These are phyloP conservation scores for Magnusiomyces ingens DNA, from an alignment of 1,139 yeast species.

Conservation along the genomic window DNA sequence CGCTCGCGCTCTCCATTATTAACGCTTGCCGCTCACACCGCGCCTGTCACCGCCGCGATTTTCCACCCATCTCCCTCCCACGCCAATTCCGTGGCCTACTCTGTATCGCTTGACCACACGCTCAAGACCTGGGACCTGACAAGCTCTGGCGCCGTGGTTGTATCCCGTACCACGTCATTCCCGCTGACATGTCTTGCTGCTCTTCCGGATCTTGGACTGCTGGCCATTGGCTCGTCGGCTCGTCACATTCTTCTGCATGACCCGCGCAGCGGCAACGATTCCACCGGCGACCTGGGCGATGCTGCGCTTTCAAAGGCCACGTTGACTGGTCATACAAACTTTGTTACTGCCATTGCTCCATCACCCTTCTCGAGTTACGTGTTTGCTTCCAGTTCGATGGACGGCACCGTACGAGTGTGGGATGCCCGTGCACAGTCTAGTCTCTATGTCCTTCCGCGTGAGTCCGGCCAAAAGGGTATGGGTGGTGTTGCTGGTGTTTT, in stretches of 20 bases:
- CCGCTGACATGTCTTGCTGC: slow-evolving; percentile 72
- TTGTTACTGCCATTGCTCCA: slow-evolving; percentile 72
- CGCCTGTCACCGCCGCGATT: slow-evolving; percentile 66
- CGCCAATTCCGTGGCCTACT: slow-evolving; percentile 63
- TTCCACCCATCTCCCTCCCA: slow-evolving; percentile 60
- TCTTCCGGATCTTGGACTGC: slow-evolving; percentile 49
- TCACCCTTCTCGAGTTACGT: slow-evolving; percentile 65
- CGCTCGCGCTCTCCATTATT: slow-evolving; percentile 78
- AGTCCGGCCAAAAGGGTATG: slow-evolving; percentile 31
- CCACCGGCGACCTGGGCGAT: slow-evolving; percentile 20
- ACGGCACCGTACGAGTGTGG: slow-evolving; percentile 94
- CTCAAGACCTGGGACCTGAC: slow-evolving; percentile 88
- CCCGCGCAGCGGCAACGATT: slow-evolving; percentile 48
- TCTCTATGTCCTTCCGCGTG: slow-evolving; percentile 79
- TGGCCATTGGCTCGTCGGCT: slow-evolving; percentile 92
- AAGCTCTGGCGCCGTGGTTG: slow-evolving; percentile 73
- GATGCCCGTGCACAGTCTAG: slow-evolving; percentile 83
- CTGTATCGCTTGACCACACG: slow-evolving; percentile 93
- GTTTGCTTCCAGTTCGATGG: slow-evolving; percentile 88
- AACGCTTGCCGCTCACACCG: slow-evolving; percentile 69
- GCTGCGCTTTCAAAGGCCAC: slow-evolving; percentile 53
- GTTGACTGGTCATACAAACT: slow-evolving; percentile 83
- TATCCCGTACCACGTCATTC: slow-evolving; percentile 83
- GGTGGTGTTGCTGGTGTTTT: slow-evolving; percentile 54
- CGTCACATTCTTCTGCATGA: slow-evolving; percentile 92